Evolutionary conservation across 768 basidiomycete genomes (phyloP).

Genomic region (Kondoa malvinella): DNA sequence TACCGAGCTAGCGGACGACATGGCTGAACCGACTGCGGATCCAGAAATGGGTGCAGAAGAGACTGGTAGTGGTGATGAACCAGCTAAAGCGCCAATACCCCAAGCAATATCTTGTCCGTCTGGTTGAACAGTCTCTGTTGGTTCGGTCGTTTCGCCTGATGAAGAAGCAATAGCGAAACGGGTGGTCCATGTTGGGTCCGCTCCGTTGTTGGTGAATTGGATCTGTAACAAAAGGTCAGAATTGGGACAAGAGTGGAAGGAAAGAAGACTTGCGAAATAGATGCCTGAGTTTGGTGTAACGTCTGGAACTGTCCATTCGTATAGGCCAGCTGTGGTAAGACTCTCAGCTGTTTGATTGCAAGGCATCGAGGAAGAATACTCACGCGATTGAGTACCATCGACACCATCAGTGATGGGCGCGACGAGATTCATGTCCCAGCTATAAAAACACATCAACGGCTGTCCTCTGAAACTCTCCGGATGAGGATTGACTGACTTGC

Average conservation of each 20-base stretch:
- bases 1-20: neutral
- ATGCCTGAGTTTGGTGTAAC: neutral
- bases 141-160: neutral
- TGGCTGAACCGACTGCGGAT: neutral
- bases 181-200: neutral
- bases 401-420: neutral
- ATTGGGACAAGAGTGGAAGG: neutral
- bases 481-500: neutral
- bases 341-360: neutral
- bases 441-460: neutral
- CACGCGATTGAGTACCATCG: neutral
- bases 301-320: neutral
- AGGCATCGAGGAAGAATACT: neutral
- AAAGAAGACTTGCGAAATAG: neutral
- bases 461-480: neutral
- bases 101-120: neutral
- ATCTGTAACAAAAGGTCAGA: neutral
- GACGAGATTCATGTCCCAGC: neutral
- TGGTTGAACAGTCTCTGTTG: neutral
- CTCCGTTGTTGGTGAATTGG: slow-evolving; percentile 1
- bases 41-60: too few species aligned
- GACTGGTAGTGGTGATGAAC: neutral
- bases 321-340: neutral
- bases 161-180: neutral
- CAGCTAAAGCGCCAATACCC: slow-evolving; percentile 1